These are phyloP conservation scores for Hygrophorus russula DNA, from an alignment of 768 basidiomycete species.

Conservation along the genomic window DNA sequence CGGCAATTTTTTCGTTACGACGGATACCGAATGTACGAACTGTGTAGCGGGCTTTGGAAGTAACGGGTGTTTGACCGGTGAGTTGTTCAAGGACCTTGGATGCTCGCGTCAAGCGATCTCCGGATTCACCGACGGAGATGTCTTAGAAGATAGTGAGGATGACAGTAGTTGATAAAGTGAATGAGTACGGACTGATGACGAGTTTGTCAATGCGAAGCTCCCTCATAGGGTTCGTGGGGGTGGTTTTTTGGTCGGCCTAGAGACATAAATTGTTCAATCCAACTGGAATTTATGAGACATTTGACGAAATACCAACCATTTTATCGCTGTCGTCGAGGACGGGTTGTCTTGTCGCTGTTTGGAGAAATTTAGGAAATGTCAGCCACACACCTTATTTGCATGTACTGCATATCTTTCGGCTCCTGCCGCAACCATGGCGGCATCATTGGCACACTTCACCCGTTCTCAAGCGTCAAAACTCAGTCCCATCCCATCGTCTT, in stretches of 20 bases:
- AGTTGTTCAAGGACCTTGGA: slow-evolving; percentile 99
- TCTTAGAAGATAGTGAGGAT: slow-evolving; percentile 36
- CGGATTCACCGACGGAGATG: slow-evolving; percentile 99
- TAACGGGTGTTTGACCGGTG: slow-evolving; percentile 98
- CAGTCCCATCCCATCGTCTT: no score
- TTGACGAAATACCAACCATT: not conserved
- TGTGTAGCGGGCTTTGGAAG: slow-evolving; percentile 99
- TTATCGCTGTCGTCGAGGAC: slow-evolving; percentile 1
- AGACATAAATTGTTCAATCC: not conserved
- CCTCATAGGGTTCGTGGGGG: slow-evolving; percentile 89
- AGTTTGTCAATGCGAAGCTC: slow-evolving; percentile 97
- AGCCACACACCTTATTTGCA: slow-evolving; percentile 4
- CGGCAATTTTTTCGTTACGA: slow-evolving; percentile 99
- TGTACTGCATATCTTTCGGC: slow-evolving; percentile 4
- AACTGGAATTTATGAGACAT: not conserved
- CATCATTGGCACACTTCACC: not conserved
- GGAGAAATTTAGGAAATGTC: slow-evolving; percentile 3
- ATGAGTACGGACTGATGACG: slow-evolving; percentile 82
- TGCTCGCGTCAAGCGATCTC: slow-evolving; percentile 96
- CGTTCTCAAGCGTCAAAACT: no score
- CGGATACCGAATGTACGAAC: slow-evolving; percentile 98
- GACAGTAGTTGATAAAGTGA: slow-evolving; percentile 4
- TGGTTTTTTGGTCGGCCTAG: slow-evolving; percentile 81
- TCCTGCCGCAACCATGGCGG: not conserved
- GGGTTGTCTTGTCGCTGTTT: slow-evolving; percentile 6